Evolutionary conservation across 441 rosid genomes (phyloP), one percentile per base, ranked within the genome.

Genomic region (Adansonia grandidieri): DNA sequence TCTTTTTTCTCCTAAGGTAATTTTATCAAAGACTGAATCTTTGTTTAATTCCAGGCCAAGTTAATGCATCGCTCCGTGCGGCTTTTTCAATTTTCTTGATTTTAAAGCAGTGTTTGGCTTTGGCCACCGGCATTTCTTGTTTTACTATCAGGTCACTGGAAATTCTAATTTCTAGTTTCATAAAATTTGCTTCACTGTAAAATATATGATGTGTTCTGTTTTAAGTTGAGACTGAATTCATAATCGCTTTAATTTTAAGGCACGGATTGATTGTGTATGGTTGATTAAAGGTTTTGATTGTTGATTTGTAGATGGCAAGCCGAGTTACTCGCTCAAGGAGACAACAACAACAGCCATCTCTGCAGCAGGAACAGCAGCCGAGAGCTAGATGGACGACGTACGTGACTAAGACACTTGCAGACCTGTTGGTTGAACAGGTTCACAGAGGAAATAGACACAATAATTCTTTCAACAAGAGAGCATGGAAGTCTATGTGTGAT

Each of bases 381-480:
- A 82, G 88, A 80, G 89, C 88, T 22, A 79, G 81, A 68, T 88
- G 95, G 93, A 88, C 88, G 24, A 15, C 80, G 22, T 80, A 66
- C 2, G 62, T 83, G 3, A 87, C 88, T 0, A 83, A 75, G 87
- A 80, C 88, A 76, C 86, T 89, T 65, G 87, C 79, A 4, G 90
- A 89, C 70, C 67, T 87, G 73, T 72, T 89, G 82, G 86, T 86
- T 60, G 82, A 82, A 17, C 89, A 91, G 71, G 89, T 85, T 71
- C 83, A 37, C 14, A 69, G 78, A 82, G 91, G 90, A 81, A 88
- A 88, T 68, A 87, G 82, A 72, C 80, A 14, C 19, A 83, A 82
- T 75, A 80, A 76, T 76, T 83, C 88, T 15, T 85, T 91, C 53
- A 75, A 73, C 50, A 86, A 80, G 78, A 81, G 78, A 81, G 85